Conservation (phyloP, 768 basidiomycete genomes). For the Hirschioporus abietinus region DNA sequence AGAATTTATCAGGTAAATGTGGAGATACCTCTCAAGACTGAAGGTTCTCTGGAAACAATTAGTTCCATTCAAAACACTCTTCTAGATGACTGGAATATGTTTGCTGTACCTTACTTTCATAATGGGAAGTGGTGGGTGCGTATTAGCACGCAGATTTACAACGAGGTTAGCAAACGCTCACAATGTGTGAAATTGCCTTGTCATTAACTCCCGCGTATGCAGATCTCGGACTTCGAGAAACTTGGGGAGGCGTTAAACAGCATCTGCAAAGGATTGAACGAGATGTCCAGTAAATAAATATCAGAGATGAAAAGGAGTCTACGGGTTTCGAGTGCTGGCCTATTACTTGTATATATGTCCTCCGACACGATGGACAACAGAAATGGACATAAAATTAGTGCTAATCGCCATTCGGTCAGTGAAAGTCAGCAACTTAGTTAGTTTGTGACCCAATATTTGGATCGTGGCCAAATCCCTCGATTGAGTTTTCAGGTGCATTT, state of each 20-base stretch:
- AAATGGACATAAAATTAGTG: no score
- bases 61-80: slow-evolving; percentile 25
- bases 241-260: neutral
- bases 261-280: neutral
- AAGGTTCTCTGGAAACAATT: neutral
- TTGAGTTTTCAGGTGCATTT: no score
- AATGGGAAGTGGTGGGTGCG: slow-evolving; percentile 42
- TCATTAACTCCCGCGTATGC: neutral
- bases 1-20: slow-evolving; percentile 32
- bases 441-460: no score
- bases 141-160: slow-evolving; percentile 43
- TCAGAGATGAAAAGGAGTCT: neutral
- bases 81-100: slow-evolving; percentile 31
- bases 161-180: slow-evolving; percentile 28
- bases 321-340: neutral
- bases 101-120: slow-evolving; percentile 30
- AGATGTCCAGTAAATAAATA: neutral
- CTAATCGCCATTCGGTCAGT: no score
- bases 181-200: neutral
- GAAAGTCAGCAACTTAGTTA: no score
- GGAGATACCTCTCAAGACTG: slow-evolving; percentile 27
- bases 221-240: neutral
- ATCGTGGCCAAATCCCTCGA: no score
- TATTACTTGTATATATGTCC: neutral
- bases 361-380: no score